Percentiles rank a stretch among this genome's conserved stretches.
Evolutionary conservation across 192 early-diverging fungal genomes (phyloP).

Genomic region (Umbelopsis ramanniana): DNA sequence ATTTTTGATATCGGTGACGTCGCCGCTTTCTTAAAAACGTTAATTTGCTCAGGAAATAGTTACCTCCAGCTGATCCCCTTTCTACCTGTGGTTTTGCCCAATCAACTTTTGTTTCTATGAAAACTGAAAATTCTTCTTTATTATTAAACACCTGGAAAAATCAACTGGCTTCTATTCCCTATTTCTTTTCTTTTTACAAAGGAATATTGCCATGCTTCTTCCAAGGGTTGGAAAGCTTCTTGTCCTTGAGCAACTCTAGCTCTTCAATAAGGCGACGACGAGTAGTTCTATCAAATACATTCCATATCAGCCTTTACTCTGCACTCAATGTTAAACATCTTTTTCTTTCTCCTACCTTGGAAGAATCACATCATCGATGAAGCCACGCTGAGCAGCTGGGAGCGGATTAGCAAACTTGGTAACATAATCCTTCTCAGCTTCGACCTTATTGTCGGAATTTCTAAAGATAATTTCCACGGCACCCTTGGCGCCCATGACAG

Average conservation of each 20-base stretch:
- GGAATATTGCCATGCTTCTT: slow-evolving; percentile 98
- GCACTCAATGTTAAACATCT: background rate
- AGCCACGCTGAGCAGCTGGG: slow-evolving; percentile 90
- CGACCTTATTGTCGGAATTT: slow-evolving; percentile 57
- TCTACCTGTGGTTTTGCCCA: too few relatives aligned
- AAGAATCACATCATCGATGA: slow-evolving; percentile 77
- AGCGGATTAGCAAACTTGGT: slow-evolving; percentile 93
- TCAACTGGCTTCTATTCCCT: background rate
- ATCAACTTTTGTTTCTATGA: too few relatives aligned
- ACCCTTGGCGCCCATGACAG: slow-evolving; percentile 98
- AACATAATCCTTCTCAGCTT: slow-evolving; percentile 87
- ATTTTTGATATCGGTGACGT: slow-evolving; percentile 7
- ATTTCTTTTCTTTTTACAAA: slow-evolving; percentile 55
- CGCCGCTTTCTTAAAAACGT: background rate
- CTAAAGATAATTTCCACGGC: slow-evolving; percentile 97
- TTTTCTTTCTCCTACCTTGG: slow-evolving; percentile 33
- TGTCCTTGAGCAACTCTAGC: slow-evolving; percentile 76
- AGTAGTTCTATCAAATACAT: slow-evolving; percentile 51
- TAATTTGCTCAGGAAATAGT: background rate
- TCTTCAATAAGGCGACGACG: slow-evolving; percentile 87
- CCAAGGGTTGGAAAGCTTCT: slow-evolving; percentile 74
- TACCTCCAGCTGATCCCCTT: too few relatives aligned
- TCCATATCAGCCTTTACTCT: background rate
- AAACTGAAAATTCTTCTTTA: too few relatives aligned
- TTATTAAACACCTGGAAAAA: background rate